phyloP scores from a whole-genome alignment of 192 early-diverging fungal species.

The Backusella morwellensis region DNA sequence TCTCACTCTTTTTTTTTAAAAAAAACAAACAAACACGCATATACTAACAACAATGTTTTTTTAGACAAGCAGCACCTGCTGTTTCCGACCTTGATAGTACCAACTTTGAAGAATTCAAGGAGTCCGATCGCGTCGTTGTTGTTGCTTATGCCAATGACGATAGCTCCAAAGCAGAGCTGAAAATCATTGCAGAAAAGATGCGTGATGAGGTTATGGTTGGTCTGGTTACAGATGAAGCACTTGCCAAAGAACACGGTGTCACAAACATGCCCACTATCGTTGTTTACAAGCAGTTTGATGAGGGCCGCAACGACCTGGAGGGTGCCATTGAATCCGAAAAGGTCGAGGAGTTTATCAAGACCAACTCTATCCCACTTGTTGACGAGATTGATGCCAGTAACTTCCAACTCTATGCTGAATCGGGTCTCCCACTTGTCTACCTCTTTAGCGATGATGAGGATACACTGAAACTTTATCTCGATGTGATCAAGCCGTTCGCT shows the following conservation, averaged over 20 bases:
- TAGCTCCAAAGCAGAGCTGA: constrained; percentile 62
- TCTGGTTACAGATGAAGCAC: constrained; percentile 61
- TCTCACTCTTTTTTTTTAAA: background rate
- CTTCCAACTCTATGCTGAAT: constrained; percentile 83
- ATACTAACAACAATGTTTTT: background rate
- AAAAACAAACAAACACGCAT: background rate
- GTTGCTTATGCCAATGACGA: constrained; percentile 77
- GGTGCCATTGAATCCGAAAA: constrained; percentile 58
- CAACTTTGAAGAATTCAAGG: constrained; percentile 72
- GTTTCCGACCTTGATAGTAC: constrained; percentile 67
- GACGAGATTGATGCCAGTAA: constrained; percentile 89
- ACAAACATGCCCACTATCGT: constrained; percentile 57
- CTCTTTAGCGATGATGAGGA: constrained; percentile 68
- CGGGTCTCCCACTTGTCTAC: constrained; percentile 88
- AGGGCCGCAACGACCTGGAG: constrained; percentile 62
- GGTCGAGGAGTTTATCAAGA: constrained; percentile 71
- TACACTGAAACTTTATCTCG: constrained; percentile 49
- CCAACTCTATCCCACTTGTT: constrained; percentile 81
- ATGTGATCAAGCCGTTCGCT: constrained; percentile 70
- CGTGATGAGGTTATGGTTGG: constrained; percentile 90
- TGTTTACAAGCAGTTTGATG: constrained; percentile 91
- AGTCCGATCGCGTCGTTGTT: constrained; percentile 86
- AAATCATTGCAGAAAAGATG: constrained; percentile 68
- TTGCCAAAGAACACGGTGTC: constrained; percentile 48
- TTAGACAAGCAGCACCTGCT: constrained; percentile 79